Conservation (phyloP, 2,329 filamentous ascomycete genomes). For the Seiridium cupressi region DNA sequence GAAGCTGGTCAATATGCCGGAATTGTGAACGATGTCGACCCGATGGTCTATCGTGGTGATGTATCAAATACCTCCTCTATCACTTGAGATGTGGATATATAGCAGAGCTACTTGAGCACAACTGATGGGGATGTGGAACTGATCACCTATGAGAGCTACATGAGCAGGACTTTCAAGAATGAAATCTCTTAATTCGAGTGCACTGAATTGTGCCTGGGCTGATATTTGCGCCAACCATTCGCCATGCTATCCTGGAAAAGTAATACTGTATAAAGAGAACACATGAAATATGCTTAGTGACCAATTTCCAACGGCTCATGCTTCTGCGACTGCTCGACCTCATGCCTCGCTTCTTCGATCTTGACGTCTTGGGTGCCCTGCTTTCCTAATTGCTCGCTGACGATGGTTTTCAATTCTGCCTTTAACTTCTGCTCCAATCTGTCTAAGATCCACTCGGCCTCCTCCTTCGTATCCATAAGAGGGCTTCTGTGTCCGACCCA, state of each 20-base stretch:
- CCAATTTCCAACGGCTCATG: background rate
- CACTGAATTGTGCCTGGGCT: background rate
- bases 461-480: slow-evolving; percentile 65
- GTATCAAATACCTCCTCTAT: background rate
- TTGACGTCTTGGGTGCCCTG: slow-evolving; percentile 12
- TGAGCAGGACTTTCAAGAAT: background rate
- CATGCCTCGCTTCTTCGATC: slow-evolving; percentile 17
- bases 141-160: no score
- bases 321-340: background rate
- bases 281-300: background rate
- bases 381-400: slow-evolving; percentile 13
- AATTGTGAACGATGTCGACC: background rate
- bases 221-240: no score
- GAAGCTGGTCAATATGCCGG: no score
- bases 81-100: no score
- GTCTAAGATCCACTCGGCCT: slow-evolving; percentile 73
- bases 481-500: slow-evolving; percentile 72
- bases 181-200: background rate
- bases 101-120: no score
- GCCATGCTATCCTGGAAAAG: no score
- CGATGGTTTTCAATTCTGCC: slow-evolving; percentile 37
- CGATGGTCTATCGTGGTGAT: background rate
- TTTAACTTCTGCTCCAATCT: slow-evolving; percentile 57
- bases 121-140: no score
- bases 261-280: no score